Evolutionary conservation across 2,329 filamentous ascomycete species (phyloP).

Genomic region (Nemania abortiva): DNA sequence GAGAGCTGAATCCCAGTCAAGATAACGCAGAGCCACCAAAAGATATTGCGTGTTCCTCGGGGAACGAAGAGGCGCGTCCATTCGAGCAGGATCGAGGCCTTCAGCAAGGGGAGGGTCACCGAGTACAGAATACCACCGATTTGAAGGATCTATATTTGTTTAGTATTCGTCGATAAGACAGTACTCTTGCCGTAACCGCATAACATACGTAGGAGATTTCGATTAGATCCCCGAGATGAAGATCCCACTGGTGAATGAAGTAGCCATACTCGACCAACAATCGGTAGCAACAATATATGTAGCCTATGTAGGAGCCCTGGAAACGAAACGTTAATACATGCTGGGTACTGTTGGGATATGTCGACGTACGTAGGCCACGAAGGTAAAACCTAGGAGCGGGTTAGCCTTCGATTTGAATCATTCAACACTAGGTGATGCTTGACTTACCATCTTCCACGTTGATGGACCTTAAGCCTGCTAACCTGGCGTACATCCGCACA

Average conservation of each 20-base stretch:
- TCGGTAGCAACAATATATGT: conserved; percentile 37
- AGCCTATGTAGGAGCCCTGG: conserved; percentile 35
- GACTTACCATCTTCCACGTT: conserved; percentile 37
- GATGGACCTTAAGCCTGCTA: conserved; percentile 25
- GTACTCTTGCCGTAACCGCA: no score
- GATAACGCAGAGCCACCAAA: conserved; percentile 39
- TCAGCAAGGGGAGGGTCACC: conserved; percentile 31
- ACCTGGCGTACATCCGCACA: conserved; percentile 37
- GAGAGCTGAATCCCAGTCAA: conserved; percentile 31
- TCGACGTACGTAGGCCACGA: conserved; percentile 35
- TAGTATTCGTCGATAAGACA: neutral
- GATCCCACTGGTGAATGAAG: conserved; percentile 42
- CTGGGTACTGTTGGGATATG: neutral
- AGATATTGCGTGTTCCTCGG: conserved; percentile 33
- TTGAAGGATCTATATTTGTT: conserved; percentile 35
- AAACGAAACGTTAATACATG: conserved; percentile 13
- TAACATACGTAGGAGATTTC: conserved; percentile 37
- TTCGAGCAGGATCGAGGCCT: conserved; percentile 40
- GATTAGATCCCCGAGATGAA: conserved; percentile 33
- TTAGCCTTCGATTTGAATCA: conserved; percentile 17
- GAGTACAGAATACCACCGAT: conserved; percentile 38
- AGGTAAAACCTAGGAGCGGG: conserved; percentile 20
- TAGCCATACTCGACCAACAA: conserved; percentile 37
- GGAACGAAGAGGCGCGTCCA: conserved; percentile 42
- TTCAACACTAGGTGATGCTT: neutral